Percentiles rank a stretch among this genome's conserved stretches.
These are phyloP conservation scores for Coprinellus micaceus DNA, from an alignment of 768 basidiomycete genomes.

Conservation along the genomic window DNA sequence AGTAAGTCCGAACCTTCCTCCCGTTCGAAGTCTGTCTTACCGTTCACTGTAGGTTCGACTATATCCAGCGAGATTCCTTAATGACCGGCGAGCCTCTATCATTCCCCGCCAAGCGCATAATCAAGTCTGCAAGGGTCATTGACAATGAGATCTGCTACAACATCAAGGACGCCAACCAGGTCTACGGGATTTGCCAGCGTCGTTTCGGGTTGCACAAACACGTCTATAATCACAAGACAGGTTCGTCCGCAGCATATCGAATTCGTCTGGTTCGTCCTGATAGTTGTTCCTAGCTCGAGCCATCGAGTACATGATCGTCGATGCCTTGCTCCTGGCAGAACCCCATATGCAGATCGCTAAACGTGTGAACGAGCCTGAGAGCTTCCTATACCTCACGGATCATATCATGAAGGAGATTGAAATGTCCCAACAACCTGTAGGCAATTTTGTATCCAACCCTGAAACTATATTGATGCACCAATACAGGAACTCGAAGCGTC, in stretches of 20 bases:
- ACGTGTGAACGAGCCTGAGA: slow-evolving; percentile 51
- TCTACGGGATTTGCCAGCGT: slow-evolving; percentile 70
- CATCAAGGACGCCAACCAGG: slow-evolving; percentile 74
- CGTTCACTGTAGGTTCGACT: slow-evolving; percentile 59
- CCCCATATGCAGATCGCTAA: slow-evolving; percentile 57
- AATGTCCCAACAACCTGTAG: slow-evolving; percentile 45
- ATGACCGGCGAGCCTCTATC: slow-evolving; percentile 63
- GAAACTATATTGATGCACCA: neutral
- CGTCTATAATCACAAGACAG: slow-evolving; percentile 80
- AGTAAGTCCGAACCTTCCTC: slow-evolving; percentile 38
- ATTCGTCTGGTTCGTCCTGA: neutral
- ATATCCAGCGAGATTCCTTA: slow-evolving; percentile 71
- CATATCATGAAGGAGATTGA: slow-evolving; percentile 61
- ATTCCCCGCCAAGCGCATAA: slow-evolving; percentile 55
- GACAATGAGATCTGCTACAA: slow-evolving; percentile 75
- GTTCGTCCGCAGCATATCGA: slow-evolving; percentile 26
- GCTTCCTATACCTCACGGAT: slow-evolving; percentile 67
- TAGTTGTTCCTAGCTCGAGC: slow-evolving; percentile 53
- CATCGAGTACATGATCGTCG: slow-evolving; percentile 83
- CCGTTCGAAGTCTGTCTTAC: neutral
- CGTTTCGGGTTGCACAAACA: slow-evolving; percentile 80
- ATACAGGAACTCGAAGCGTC: slow-evolving; percentile 56
- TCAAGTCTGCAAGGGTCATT: slow-evolving; percentile 72
- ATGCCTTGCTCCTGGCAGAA: slow-evolving; percentile 67
- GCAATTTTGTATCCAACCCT: slow-evolving; percentile 16